These are phyloP conservation scores for Aspergillus piperis DNA, from an alignment of 2,329 filamentous ascomycete species.

Conservation along the genomic window DNA sequence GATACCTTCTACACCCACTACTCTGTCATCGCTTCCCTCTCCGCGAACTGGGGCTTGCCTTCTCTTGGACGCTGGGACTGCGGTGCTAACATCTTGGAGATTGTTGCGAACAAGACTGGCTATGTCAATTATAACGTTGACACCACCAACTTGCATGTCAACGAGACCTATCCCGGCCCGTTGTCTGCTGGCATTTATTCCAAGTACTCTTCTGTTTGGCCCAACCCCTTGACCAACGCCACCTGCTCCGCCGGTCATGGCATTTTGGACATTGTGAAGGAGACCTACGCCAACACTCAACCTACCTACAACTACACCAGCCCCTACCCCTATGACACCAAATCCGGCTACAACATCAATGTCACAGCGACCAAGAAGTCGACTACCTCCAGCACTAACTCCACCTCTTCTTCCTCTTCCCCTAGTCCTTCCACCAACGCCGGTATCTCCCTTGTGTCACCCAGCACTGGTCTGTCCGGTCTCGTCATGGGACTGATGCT, in stretches of 20 bases:
- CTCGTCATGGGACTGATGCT: slow-evolving; percentile 18
- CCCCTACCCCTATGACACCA: slow-evolving; percentile 34
- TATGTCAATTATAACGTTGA: slow-evolving; percentile 51
- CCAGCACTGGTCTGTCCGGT: slow-evolving; percentile 16
- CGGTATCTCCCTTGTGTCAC: slow-evolving; percentile 13
- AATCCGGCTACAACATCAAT: slow-evolving; percentile 29
- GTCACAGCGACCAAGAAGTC: slow-evolving; percentile 30
- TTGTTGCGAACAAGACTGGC: slow-evolving; percentile 63
- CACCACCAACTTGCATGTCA: slow-evolving; percentile 50
- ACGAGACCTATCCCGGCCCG: slow-evolving; percentile 57
- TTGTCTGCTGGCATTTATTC: slow-evolving; percentile 31
- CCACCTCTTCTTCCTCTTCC: slow-evolving; percentile 16
- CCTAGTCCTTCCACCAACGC: slow-evolving; percentile 14
- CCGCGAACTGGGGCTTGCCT: slow-evolving; percentile 69
- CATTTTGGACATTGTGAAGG: slow-evolving; percentile 37
- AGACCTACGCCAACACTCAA: slow-evolving; percentile 30
- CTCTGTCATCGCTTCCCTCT: slow-evolving; percentile 65
- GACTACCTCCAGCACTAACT: background rate
- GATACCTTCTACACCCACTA: slow-evolving; percentile 72
- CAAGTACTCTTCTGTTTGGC: slow-evolving; percentile 32
- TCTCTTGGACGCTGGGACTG: slow-evolving; percentile 73
- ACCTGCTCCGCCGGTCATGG: slow-evolving; percentile 39
- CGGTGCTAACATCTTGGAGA: slow-evolving; percentile 67
- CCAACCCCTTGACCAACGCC: slow-evolving; percentile 30
- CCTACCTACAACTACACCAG: slow-evolving; percentile 39